Conservation (phyloP, 495 filamentous ascomycete genomes). For the Immersiella caudata region DNA sequence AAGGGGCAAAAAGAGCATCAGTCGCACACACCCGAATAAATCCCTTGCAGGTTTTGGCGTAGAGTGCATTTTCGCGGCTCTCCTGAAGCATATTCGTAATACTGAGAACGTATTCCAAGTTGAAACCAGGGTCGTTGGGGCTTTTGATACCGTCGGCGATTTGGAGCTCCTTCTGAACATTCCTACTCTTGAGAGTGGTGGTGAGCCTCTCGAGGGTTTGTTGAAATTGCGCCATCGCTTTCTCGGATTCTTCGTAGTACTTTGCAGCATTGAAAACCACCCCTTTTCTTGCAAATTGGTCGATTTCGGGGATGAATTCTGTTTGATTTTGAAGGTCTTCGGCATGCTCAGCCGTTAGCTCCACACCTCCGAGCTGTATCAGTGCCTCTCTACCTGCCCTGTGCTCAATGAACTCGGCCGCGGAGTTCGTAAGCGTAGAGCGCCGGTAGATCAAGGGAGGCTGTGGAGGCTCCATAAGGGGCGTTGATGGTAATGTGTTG, state of each 20-base stretch:
- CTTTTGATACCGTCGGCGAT: constrained; percentile 22
- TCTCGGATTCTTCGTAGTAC: constrained; percentile 22
- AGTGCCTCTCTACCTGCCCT: background rate
- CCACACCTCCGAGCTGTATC: background rate
- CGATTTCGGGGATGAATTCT: constrained; percentile 4
- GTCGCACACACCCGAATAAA: constrained; percentile 24
- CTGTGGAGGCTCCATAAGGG: too few relatives aligned
- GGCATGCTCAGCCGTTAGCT: background rate
- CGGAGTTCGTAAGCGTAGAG: constrained; percentile 14
- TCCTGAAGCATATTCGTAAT: constrained; percentile 18
- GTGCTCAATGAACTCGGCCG: constrained; percentile 27
- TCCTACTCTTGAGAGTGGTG: constrained; percentile 12
- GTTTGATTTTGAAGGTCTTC: background rate
- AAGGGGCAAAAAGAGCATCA: too few relatives aligned
- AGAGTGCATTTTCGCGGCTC: background rate
- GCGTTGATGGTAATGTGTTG: too few relatives aligned
- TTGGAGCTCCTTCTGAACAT: constrained; percentile 19
- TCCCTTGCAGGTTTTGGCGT: constrained; percentile 18
- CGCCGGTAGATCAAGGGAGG: constrained; percentile 5
- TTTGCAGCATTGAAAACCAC: constrained; percentile 5
- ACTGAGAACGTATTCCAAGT: constrained; percentile 20
- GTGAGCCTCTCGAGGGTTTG: constrained; percentile 18
- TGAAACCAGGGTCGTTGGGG: constrained; percentile 18
- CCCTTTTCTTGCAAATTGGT: background rate
- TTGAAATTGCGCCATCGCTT: constrained; percentile 13